Evolutionary conservation across 148 eudicot species (phyloP).

Genomic region (Camellia sinensis): DNA sequence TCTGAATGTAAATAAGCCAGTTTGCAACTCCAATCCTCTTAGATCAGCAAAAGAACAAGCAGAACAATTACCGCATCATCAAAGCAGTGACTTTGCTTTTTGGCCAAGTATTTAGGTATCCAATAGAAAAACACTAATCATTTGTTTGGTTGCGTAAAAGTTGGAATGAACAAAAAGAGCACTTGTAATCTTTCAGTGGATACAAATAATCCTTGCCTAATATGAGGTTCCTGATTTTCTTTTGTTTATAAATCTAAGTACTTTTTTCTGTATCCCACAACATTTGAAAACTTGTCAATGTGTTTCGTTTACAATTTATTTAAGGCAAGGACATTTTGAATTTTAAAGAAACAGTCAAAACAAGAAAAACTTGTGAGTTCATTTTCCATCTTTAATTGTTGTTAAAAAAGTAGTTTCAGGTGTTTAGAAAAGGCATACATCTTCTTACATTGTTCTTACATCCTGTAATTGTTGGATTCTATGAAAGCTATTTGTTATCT

Average conservation of each 20-base stretch:
- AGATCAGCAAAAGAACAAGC: conserved; percentile 33
- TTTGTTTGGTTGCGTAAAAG: background rate
- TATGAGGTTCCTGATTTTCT: background rate
- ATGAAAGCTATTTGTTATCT: background rate
- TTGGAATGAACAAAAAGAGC: background rate
- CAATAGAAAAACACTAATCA: background rate
- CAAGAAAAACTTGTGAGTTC: too few species aligned
- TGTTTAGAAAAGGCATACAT: too few species aligned
- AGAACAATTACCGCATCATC: background rate
- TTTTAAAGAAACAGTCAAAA: too few species aligned
- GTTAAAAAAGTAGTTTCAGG: too few species aligned
- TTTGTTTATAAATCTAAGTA: background rate
- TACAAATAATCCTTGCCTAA: background rate
- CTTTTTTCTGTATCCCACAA: background rate
- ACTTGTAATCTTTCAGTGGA: background rate
- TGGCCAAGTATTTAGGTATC: background rate
- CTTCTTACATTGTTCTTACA: background rate
- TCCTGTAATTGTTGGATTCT: background rate
- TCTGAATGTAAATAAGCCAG: conserved; percentile 53
- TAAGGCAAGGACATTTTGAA: too few species aligned
- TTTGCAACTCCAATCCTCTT: conserved; percentile 52
- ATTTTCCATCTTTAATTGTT: too few species aligned
- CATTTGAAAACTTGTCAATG: background rate
- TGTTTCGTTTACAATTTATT: background rate
- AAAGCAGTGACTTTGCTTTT: background rate